Conservation (phyloP, 2,329 filamentous ascomycete species). For the Trichoderma brevicompactum region DNA sequence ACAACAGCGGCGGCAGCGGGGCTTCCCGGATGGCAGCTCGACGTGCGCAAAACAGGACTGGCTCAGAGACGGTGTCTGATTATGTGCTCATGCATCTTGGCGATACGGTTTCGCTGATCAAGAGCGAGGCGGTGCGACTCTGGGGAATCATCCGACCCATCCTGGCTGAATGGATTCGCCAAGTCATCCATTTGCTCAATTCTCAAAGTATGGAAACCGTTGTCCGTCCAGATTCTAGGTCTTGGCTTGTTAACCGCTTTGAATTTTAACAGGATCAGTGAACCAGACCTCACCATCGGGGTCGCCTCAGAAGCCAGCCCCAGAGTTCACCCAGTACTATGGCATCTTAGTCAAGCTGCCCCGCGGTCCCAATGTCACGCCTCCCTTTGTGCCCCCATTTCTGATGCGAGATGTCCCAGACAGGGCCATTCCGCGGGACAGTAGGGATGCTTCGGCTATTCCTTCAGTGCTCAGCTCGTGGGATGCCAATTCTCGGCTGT, state of each 20-base stretch:
- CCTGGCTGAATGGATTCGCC: not conserved
- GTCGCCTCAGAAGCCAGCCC: not conserved
- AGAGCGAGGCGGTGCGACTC: not conserved
- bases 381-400: not conserved
- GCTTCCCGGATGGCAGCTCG: not conserved
- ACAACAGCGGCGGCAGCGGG: not conserved
- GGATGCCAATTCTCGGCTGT: not conserved
- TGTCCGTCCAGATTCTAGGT: not conserved
- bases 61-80: not conserved
- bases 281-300: not conserved
- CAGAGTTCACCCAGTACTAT: constrained; percentile 18
- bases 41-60: not conserved
- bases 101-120: not conserved
- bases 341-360: constrained; percentile 13
- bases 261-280: not conserved
- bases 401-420: not conserved
- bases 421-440: not conserved
- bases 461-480: constrained; percentile 13
- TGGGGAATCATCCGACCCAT: not conserved
- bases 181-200: constrained; percentile 5
- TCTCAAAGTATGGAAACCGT: not conserved
- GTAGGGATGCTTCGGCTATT: not conserved
- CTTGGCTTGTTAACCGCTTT: not conserved
- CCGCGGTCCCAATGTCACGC: not conserved
- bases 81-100: constrained; percentile 4